Percentiles rank a stretch among this genome's conserved stretches.
Conservation (phyloP, 345 rosid species). For the Gossypium australe region DNA sequence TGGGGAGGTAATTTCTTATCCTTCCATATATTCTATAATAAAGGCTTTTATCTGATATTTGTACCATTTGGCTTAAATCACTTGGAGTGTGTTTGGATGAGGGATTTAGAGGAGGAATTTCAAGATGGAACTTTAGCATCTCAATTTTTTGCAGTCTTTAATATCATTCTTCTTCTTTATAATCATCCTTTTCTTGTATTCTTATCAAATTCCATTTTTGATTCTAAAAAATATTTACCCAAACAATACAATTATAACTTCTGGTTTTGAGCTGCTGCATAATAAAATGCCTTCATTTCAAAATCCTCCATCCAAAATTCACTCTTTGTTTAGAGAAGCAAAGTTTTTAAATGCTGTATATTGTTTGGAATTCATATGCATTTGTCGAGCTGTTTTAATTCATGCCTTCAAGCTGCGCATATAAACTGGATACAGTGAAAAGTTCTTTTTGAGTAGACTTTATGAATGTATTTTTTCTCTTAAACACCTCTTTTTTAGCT, state of each 20-base stretch:
- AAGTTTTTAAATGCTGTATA: background rate
- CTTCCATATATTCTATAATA: background rate
- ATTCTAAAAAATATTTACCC: background rate
- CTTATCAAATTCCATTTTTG: background rate
- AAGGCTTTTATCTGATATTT: background rate
- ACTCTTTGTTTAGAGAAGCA: background rate
- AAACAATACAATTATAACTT: background rate
- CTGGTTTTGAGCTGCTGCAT: background rate
- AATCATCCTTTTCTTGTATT: background rate
- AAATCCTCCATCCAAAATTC: background rate
- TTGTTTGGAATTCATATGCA: background rate
- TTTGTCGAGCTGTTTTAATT: background rate
- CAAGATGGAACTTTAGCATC: no score
- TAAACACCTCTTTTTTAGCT: background rate
- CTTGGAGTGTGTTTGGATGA: no score
- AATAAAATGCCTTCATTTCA: background rate
- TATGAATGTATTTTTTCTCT: background rate
- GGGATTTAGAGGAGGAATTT: no score
- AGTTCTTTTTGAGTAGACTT: constrained; percentile 5
- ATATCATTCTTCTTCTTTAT: background rate
- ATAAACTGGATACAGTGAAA: background rate
- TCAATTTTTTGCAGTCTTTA: background rate
- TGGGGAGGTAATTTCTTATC: constrained; percentile 74
- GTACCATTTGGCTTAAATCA: background rate
- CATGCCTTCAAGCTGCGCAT: background rate